Evolutionary conservation across 306 rosid species (phyloP).

Genomic region (Betula pendula): DNA sequence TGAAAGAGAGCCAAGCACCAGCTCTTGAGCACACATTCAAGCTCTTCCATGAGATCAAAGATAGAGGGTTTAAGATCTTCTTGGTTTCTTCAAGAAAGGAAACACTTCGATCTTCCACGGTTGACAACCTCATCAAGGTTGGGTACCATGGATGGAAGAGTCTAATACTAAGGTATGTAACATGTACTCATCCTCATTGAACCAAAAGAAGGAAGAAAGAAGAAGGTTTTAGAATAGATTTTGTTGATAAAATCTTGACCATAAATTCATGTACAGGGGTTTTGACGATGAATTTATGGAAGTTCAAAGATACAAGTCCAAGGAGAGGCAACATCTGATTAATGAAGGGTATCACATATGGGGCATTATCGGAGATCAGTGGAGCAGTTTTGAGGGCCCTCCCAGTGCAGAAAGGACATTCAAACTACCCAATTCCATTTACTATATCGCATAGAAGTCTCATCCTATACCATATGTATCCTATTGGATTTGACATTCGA

Average conservation of each 20-base stretch:
- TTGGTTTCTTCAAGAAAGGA: slow-evolving; percentile 61
- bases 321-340: slow-evolving; percentile 42
- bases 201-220: too few relatives aligned
- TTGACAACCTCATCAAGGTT: slow-evolving; percentile 53
- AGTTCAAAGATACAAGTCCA: slow-evolving; percentile 43
- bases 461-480: too few relatives aligned
- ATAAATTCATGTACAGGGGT: slow-evolving; percentile 36
- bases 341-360: slow-evolving; percentile 61
- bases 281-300: slow-evolving; percentile 57
- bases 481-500: too few relatives aligned
- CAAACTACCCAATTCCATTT: slow-evolving; percentile 67
- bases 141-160: slow-evolving; percentile 72
- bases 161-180: slow-evolving; percentile 51
- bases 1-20: slow-evolving; percentile 56
- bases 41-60: slow-evolving; percentile 57
- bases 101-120: slow-evolving; percentile 50
- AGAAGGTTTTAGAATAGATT: too few relatives aligned
- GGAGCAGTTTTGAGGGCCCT: slow-evolving; percentile 69
- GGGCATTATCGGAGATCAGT: slow-evolving; percentile 67
- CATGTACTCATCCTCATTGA: neutral
- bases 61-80: slow-evolving; percentile 49
- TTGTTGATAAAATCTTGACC: too few relatives aligned
- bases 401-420: slow-evolving; percentile 56
- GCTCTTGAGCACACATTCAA: slow-evolving; percentile 51
- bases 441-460: slow-evolving; percentile 34